Evolutionary conservation across 1,284 basidiomycete genomes (phyloP).

Genomic region (Microbotryum intermedium): DNA sequence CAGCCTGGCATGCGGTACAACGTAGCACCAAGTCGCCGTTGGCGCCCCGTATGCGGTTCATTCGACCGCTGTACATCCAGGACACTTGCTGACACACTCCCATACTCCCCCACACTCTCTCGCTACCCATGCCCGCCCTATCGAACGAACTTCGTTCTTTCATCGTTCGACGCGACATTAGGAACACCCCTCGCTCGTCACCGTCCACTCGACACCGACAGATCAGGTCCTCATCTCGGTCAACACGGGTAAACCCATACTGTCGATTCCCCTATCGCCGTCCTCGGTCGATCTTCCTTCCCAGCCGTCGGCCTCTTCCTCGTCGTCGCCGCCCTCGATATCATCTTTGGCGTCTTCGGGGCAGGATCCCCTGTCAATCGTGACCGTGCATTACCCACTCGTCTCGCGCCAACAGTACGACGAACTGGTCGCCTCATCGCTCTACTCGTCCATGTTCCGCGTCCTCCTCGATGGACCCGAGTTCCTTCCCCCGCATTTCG

Average conservation of each 20-base stretch:
- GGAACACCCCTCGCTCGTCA: conserved; percentile 16
- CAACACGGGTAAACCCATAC: conserved; percentile 15
- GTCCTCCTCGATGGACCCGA: conserved; percentile 19
- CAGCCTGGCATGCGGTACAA: no score
- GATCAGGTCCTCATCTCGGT: conserved; percentile 15
- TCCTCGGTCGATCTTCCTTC: not conserved
- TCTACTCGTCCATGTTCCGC: conserved; percentile 19
- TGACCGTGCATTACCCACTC: conserved; percentile 19
- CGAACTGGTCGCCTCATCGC: not conserved
- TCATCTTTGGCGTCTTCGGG: not conserved
- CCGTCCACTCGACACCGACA: conserved; percentile 6
- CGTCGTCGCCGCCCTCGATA: not conserved
- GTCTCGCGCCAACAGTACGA: not conserved
- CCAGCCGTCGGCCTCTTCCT: not conserved
- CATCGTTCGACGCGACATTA: no score
- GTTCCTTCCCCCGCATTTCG: conserved; percentile 15
- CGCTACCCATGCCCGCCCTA: no score
- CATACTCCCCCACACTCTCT: not conserved
- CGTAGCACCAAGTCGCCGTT: no score
- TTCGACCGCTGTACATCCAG: no score
- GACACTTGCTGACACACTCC: not conserved
- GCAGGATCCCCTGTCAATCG: not conserved
- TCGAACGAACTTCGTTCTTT: no score
- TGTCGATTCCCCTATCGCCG: conserved; percentile 11
- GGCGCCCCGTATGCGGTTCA: no score